Base-by-base conservation (phyloP, 202 grass and related monocot genomes). In the Musa balbisiana region DNA sequence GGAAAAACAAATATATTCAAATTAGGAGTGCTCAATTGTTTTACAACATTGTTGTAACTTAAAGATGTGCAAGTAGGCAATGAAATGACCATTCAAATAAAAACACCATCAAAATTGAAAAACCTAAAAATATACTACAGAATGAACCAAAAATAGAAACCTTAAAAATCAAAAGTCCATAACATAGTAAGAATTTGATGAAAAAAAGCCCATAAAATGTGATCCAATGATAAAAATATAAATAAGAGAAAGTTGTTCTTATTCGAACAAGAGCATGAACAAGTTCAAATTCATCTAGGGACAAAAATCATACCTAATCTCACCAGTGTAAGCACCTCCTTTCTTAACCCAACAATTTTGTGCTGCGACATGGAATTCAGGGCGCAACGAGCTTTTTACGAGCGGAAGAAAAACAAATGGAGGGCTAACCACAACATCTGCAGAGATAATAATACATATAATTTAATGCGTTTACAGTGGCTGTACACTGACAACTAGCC, bases 261-360 rank as follows among this genome's bases (percentile, higher is more conserved):
- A 43, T 43, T 43, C 0, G 4, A 43, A 43, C 5, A 43, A 43
- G 33, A 6, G 33, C 33, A 43, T 43, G 33, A 6, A 43, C 33
- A 6, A 6, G 33, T 43, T 43, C 33, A 43, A 43, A 43, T 43
- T 43, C 33, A 43, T 43, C 33, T 43, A 55, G 13, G 13, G 51
- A 12, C 25, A 10, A 16, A 56, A 55, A 10, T 16, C 72, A 27
- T 76, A 99, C 95, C 95, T 99, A 79, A 99, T 78, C 83, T 99
- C 95, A 82, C 95, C 95, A 0, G 95, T 99, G 82, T 80, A 99
- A 75, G 95, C 95, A 79, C 95, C 95, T 0, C 95, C 95, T 84
- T 99, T 95, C 83, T 99, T 99, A 58, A 99, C 95, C 95, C 95
- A 99, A 78, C 95, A 99, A 80, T 99, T 99, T 79, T 99, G 95